These are phyloP conservation scores for Clohesyomyces aquaticus DNA, from an alignment of 495 filamentous ascomycete species.

Conservation along the genomic window DNA sequence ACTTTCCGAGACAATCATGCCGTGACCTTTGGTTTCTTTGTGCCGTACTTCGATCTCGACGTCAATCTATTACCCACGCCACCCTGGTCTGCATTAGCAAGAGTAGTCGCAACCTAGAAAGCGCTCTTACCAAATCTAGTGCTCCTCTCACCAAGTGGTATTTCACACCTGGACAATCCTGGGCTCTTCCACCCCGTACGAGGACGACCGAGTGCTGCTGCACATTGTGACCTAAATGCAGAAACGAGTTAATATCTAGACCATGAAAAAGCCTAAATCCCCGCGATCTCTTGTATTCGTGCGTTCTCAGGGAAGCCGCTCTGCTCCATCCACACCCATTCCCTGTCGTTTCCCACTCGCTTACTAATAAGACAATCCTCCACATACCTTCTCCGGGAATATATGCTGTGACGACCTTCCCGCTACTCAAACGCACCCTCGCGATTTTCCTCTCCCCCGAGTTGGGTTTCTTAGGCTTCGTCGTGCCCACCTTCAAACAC, in stretches of 20 bases:
- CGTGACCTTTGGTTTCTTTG: conserved; percentile 94
- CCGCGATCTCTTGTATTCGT: no score
- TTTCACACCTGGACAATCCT: conserved; percentile 98
- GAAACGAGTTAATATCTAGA: neutral
- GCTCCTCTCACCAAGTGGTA: conserved; percentile 92
- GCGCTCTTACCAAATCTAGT: conserved; percentile 81
- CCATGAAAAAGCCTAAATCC: neutral
- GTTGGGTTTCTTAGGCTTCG: conserved; percentile 98
- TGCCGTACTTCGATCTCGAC: conserved; percentile 93
- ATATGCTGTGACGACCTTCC: conserved; percentile 83
- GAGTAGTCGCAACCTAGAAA: conserved; percentile 1
- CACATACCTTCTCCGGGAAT: conserved; percentile 85
- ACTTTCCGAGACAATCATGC: conserved; percentile 49
- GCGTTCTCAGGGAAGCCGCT: no score
- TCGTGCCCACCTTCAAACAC: conserved; percentile 87
- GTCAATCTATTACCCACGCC: conserved; percentile 84
- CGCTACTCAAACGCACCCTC: conserved; percentile 82
- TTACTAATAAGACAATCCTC: conserved; percentile 5
- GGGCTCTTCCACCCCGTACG: conserved; percentile 83
- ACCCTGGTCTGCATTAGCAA: conserved; percentile 60
- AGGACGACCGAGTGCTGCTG: conserved; percentile 98
- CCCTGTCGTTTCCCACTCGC: neutral
- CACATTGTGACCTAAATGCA: conserved; percentile 88
- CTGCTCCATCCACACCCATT: no score
- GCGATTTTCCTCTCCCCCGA: conserved; percentile 93